Evolutionary conservation across 768 basidiomycete genomes (phyloP), one percentile per base, ranked within the genome.

Genomic region (Suillus decipiens): DNA sequence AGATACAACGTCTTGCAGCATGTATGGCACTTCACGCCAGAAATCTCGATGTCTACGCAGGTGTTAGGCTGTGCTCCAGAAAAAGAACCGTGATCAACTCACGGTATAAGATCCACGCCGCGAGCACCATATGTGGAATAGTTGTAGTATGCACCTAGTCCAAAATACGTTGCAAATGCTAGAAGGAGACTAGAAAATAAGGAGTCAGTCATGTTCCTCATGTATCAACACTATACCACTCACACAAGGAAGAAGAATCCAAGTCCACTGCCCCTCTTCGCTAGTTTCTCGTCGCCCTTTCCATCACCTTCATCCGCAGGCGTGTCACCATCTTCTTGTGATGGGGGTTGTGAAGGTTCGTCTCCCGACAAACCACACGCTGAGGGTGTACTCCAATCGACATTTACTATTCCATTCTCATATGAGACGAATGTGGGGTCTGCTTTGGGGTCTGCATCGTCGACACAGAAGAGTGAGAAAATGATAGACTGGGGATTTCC

Each of bases 171-270:
- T 5, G 80, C 70, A 63, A 94, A 81, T 2, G 85, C 86, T 24
- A 95, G 72, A 14, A 93, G 61, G 36, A 89, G 67, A n/a, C 88
- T 91, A 67, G 11, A 36, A 48, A 53, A 41, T 34, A 14, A 59
- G 45, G 55, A 56, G 42, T 55, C 47, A 63, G 61, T 59, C 37
- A 63, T 59, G 36, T n/a, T 5, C 37, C 31, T 33, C 11, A 11
- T 6, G 31, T 19, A 34, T 34, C 2, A n/a, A 59, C 6, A 12
- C n/a, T 33, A 6, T 14, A 60, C 19, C 9, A 74, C 91, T 74
- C 74, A 91, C 92, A 93, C 79, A 36, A 93, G 79, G 80, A 95
- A 91, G 79, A 95, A 95, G 84, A 90, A 94, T 3, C 92, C 89
- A n/a, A 96, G 78, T 28, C 89, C 91, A 73, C 88, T 92, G 4